Evolutionary conservation across 129 eudicot species (phyloP).

Genomic region (Solidago caesia): DNA sequence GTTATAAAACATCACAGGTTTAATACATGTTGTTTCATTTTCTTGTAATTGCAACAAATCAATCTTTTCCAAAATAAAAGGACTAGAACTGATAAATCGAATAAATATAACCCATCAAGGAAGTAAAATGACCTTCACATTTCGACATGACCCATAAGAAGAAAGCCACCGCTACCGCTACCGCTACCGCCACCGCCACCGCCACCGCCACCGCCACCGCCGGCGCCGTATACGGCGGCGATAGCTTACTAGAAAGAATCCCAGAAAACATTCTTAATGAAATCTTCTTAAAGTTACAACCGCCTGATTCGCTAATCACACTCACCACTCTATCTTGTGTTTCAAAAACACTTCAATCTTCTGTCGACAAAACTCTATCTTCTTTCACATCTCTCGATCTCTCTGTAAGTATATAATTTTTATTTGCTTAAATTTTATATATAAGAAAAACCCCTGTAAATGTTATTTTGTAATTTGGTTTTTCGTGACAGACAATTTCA

Average conservation of each 20-base stretch:
- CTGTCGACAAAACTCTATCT: constrained; percentile 44
- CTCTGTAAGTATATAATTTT: constrained; percentile 42
- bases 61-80: background rate
- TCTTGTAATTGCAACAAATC: background rate
- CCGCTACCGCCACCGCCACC: background rate
- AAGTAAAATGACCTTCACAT: background rate
- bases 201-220: background rate
- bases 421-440: background rate
- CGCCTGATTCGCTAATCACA: constrained; percentile 18
- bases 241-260: constrained; percentile 31
- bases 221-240: constrained; percentile 17
- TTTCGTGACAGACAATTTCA: constrained; percentile 43
- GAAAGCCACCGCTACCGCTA: background rate
- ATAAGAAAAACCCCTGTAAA: too few species aligned
- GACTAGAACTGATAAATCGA: background rate
- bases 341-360: constrained; percentile 21
- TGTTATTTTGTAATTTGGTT: background rate
- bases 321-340: constrained; percentile 56
- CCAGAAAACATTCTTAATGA: constrained; percentile 44
- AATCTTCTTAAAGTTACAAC: constrained; percentile 36
- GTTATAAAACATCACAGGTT: too few species aligned
- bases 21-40: too few species aligned
- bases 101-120: background rate
- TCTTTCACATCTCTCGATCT: constrained; percentile 55
- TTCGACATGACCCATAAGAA: constrained; percentile 15